Percentiles rank a stretch among this genome's conserved stretches.
Evolutionary conservation across 1,284 basidiomycete genomes (phyloP).

Genomic region (Sphagnurus paluster): DNA sequence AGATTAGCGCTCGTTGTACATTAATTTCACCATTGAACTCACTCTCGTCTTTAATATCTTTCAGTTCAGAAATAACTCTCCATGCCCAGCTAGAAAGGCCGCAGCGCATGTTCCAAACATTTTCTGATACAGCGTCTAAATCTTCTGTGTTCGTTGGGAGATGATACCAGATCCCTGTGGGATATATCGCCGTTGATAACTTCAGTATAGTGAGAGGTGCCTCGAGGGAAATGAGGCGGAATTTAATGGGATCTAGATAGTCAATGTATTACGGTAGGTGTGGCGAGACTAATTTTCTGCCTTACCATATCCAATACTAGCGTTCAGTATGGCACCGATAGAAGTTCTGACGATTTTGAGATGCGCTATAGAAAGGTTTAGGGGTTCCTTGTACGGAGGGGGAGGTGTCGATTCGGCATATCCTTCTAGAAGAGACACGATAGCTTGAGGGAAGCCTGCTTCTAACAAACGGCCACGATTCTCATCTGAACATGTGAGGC

Average conservation of each 20-base stretch:
- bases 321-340: slow-evolving; percentile 80
- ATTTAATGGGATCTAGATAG: slow-evolving; percentile 66
- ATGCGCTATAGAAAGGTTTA: slow-evolving; percentile 56
- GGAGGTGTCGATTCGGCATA: slow-evolving; percentile 59
- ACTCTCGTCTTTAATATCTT: slow-evolving; percentile 63
- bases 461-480: slow-evolving; percentile 72
- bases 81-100: slow-evolving; percentile 75
- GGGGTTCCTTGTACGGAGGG: slow-evolving; percentile 39
- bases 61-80: slow-evolving; percentile 68
- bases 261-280: neutral
- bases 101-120: slow-evolving; percentile 66
- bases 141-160: slow-evolving; percentile 11
- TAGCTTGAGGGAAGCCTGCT: slow-evolving; percentile 63
- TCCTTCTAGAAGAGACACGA: slow-evolving; percentile 66
- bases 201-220: slow-evolving; percentile 67
- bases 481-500: slow-evolving; percentile 37
- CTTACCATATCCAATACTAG: slow-evolving; percentile 75
- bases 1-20: slow-evolving; percentile 1
- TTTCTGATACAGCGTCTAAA: slow-evolving; percentile 33
- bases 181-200: slow-evolving; percentile 69
- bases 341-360: slow-evolving; percentile 76
- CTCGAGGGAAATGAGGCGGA: slow-evolving; percentile 63
- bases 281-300: neutral
- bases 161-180: slow-evolving; percentile 60
- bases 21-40: slow-evolving; percentile 21